These are phyloP conservation scores for Harringtonia aguacate DNA, from an alignment of 2,329 filamentous ascomycete species.

Conservation along the genomic window DNA sequence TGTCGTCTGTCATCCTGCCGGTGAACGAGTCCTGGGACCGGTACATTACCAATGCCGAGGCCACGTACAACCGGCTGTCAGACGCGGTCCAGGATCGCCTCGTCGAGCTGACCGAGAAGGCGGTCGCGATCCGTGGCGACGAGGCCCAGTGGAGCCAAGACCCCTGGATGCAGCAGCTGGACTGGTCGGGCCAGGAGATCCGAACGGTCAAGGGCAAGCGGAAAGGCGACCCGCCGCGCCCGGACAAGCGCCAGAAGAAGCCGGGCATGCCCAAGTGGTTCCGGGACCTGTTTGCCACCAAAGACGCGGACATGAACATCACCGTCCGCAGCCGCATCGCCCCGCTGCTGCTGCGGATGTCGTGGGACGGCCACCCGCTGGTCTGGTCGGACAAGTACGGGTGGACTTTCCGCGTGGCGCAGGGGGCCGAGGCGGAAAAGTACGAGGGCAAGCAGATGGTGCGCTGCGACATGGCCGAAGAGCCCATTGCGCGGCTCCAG, in stretches of 20 bases:
- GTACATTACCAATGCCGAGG: slow-evolving; percentile 76
- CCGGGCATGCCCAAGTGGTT: slow-evolving; percentile 96
- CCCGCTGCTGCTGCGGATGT: slow-evolving; percentile 69
- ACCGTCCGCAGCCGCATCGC: slow-evolving; percentile 83
- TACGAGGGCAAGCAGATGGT: slow-evolving; percentile 65
- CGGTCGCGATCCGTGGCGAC: slow-evolving; percentile 61
- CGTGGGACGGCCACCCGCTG: slow-evolving; percentile 83
- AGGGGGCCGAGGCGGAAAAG: slow-evolving; percentile 45
- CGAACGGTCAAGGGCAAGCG: slow-evolving; percentile 88
- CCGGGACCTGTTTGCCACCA: slow-evolving; percentile 73
- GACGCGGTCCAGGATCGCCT: slow-evolving; percentile 70
- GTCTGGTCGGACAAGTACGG: slow-evolving; percentile 90
- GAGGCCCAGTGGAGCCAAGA: slow-evolving; percentile 63
- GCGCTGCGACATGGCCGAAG: slow-evolving; percentile 65
- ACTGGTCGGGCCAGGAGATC: slow-evolving; percentile 91
- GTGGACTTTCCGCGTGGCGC: slow-evolving; percentile 78
- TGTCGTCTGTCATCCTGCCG: slow-evolving; percentile 88
- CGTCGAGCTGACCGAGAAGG: slow-evolving; percentile 62
- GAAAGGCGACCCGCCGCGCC: slow-evolving; percentile 69
- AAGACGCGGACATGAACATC: slow-evolving; percentile 57
- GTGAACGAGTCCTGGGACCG: slow-evolving; percentile 80
- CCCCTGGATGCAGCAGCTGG: slow-evolving; percentile 85
- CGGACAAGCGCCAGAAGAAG: slow-evolving; percentile 76
- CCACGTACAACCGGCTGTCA: slow-evolving; percentile 67
- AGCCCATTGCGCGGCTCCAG: slow-evolving; percentile 54